Evolutionary conservation across 805 yeast genomes (phyloP).

Genomic region (Candida sakaeoensis): DNA sequence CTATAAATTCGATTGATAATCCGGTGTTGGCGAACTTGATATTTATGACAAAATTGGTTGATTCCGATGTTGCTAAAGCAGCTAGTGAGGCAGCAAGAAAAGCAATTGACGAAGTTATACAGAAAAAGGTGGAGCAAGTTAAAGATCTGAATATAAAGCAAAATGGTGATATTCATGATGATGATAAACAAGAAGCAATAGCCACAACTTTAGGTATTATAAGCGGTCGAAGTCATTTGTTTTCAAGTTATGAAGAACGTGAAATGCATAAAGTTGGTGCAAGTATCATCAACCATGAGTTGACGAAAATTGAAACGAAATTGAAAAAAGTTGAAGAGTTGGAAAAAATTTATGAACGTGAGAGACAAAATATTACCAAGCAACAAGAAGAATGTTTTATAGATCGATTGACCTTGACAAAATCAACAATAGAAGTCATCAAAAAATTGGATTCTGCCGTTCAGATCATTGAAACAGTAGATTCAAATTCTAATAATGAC

Average conservation of each 20-base stretch:
- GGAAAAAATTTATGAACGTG: constrained; percentile 64
- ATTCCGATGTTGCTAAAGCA: constrained; percentile 79
- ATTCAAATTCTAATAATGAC: constrained; percentile 7
- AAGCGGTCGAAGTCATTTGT: constrained; percentile 75
- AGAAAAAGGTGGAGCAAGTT: constrained; percentile 33
- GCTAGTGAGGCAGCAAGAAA: constrained; percentile 66
- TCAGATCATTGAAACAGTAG: constrained; percentile 12
- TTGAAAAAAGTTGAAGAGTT: constrained; percentile 53
- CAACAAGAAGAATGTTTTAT: constrained; percentile 66
- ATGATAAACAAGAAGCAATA: constrained; percentile 47
- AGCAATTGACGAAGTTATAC: constrained; percentile 42
- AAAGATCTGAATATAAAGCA: constrained; percentile 17
- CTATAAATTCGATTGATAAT: constrained; percentile 81
- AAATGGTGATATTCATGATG: constrained; percentile 9
- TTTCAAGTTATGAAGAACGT: constrained; percentile 77
- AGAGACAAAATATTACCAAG: constrained; percentile 53
- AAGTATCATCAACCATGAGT: constrained; percentile 56
- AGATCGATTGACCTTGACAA: constrained; percentile 64
- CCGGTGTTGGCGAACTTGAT: constrained; percentile 93
- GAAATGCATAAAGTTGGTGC: constrained; percentile 61
- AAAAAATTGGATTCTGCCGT: constrained; percentile 42
- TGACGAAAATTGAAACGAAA: constrained; percentile 64
- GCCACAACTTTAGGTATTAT: constrained; percentile 68
- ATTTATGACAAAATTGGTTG: constrained; percentile 80
- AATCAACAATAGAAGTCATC: constrained; percentile 49